Base-by-base conservation (phyloP, 768 basidiomycete genomes). In the Kwoniella botswanensis region DNA sequence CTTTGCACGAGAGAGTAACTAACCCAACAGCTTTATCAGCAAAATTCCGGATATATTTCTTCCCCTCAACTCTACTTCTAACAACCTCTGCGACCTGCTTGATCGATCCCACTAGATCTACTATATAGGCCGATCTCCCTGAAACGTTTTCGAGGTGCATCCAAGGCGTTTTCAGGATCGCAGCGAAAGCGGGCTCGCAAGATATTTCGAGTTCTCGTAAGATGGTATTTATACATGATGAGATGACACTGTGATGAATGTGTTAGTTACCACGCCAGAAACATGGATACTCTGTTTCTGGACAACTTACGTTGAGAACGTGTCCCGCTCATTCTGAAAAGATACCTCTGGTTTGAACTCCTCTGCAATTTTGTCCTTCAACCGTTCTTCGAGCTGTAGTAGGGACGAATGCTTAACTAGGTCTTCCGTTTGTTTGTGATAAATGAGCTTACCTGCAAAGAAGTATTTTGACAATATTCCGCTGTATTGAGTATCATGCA, bases 401-500 rank as follows among this genome's bases (percentile, higher is more conserved):
- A 1, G 13, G 17, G 26, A 43, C 13, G 68, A 65, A 21, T 54
- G n/a, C 11, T 4, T 3, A 42, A 52, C 10, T 0, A 13, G 22
- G 15, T n/a, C 22, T 4, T 4, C 1, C 24, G 4, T 10, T 18
- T 29, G 15, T 42, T 42, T 21, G 17, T 44, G 52, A 11, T 42
- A 1, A 2, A 21, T 12, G 7, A 7, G 75, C 86, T 11, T 76
- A 91, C 94, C 88, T 97, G 93, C 21, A 89, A 79, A 1, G 95
- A 93, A 2, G 96, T 99, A 0, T 88, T 89, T 73, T 94, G 92
- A 79, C 97, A 99, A 81, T 98, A 99, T 80, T 98, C 95, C 0
- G 95, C 96, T 0, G 97, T 99, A 78, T 99, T 98, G 79, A 99
- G 90, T 26, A 96, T 85, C n/a, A 93, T 85, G 80, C 93, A 94